Evolutionary conservation across 2,329 filamentous ascomycete species (phyloP).

Genomic region (Penicillium brevicompactum): DNA sequence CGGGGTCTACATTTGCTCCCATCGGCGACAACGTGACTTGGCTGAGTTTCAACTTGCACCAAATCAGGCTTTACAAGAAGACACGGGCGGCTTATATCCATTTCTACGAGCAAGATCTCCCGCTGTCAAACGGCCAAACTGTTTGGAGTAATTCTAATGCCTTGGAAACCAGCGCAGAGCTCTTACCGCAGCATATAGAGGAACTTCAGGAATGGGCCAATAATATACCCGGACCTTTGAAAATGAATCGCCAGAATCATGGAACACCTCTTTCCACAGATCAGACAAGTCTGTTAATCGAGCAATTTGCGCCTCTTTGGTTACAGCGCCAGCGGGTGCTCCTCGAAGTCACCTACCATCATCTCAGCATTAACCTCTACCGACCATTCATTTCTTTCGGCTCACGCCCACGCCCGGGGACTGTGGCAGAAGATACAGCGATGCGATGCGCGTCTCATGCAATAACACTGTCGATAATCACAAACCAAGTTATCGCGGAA

Average conservation of each 20-base stretch:
- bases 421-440: conserved; percentile 31
- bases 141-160: conserved; percentile 34
- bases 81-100: conserved; percentile 11
- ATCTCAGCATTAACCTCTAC: conserved; percentile 41
- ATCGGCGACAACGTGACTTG: conserved; percentile 23
- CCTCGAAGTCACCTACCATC: conserved; percentile 47
- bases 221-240: conserved; percentile 42
- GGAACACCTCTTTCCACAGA: conserved; percentile 44
- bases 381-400: conserved; percentile 45
- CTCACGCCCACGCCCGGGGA: conserved; percentile 1
- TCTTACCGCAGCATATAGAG: conserved; percentile 29
- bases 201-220: conserved; percentile 35
- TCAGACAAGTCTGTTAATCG: conserved; percentile 35
- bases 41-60: conserved; percentile 21
- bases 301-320: conserved; percentile 43
- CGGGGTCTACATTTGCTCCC: conserved; percentile 18
- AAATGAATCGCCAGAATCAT: conserved; percentile 37
- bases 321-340: conserved; percentile 47
- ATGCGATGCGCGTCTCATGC: conserved; percentile 36
- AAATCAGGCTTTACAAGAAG: conserved; percentile 14
- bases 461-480: conserved; percentile 42
- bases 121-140: conserved; percentile 12
- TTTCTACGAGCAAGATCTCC: conserved; percentile 26
- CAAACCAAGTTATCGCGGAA: conserved; percentile 35
- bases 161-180: conserved; percentile 35